Evolutionary conservation across 2,329 filamentous ascomycete species (phyloP).

Genomic region (Sporothrix variecibatus): DNA sequence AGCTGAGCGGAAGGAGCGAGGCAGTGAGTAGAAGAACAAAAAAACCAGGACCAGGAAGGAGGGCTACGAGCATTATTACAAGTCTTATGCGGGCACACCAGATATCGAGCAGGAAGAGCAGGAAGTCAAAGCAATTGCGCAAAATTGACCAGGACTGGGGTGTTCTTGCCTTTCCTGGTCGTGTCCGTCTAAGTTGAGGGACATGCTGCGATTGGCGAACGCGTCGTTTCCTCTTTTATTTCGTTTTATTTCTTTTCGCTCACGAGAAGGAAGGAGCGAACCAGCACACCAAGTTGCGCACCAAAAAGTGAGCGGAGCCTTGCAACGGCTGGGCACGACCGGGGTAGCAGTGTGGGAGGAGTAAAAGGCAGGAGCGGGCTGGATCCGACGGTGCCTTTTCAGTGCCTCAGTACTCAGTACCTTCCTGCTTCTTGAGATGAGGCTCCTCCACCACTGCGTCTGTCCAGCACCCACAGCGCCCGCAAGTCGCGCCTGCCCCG

Average conservation of each 20-base stretch:
- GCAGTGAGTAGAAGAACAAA: constrained; percentile 16
- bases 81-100: background rate
- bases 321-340: constrained; percentile 10
- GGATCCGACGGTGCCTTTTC: background rate
- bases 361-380: background rate
- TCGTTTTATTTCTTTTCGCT: background rate
- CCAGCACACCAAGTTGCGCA: background rate
- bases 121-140: background rate
- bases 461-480: background rate
- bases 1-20: constrained; percentile 18
- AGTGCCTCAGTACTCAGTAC: background rate
- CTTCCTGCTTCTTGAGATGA: background rate
- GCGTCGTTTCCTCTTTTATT: constrained; percentile 20
- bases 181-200: constrained; percentile 21
- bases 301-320: background rate
- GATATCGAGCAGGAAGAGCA: background rate
- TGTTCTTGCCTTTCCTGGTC: constrained; percentile 6
- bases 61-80: background rate
- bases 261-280: background rate
- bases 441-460: constrained; percentile 2
- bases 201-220: constrained; percentile 20
- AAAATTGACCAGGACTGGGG: background rate
- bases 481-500: background rate
- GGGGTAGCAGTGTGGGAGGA: constrained; percentile 7
- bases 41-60: constrained; percentile 9